Percentiles rank a stretch among this genome's conserved stretches.
phyloP scores from a whole-genome alignment of 2,329 filamentous ascomycete species.

The Didymella pinodella region DNA sequence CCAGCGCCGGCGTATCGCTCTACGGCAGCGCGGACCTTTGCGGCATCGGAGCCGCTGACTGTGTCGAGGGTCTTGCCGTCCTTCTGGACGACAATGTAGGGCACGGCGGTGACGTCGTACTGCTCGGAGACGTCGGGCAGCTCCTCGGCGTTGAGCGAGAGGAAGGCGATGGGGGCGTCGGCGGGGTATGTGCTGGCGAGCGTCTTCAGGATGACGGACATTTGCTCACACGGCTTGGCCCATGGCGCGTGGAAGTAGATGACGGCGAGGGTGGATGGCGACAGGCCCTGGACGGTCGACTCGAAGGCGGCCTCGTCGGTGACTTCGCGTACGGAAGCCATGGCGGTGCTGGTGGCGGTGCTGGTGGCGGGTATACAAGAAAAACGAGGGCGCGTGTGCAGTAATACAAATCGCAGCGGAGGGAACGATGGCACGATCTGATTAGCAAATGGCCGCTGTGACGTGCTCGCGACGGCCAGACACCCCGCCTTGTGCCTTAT shows the following conservation, averaged over 20 bases:
- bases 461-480: not conserved
- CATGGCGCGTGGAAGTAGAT: constrained; percentile 96
- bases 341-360: constrained; percentile 17
- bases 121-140: constrained; percentile 88
- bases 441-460: constrained; percentile 27
- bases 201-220: constrained; percentile 83
- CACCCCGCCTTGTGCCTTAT: constrained; percentile 6
- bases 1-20: constrained; percentile 75
- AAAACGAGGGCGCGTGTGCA: not conserved
- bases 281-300: constrained; percentile 70
- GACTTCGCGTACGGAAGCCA: constrained; percentile 75
- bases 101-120: constrained; percentile 94
- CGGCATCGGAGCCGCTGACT: constrained; percentile 87
- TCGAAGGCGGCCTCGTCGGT: constrained; percentile 77
- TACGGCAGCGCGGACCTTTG: constrained; percentile 83
- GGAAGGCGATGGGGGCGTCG: constrained; percentile 77
- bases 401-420: not conserved
- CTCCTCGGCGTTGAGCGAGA: constrained; percentile 93
- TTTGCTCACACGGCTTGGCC: constrained; percentile 95
- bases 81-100: constrained; percentile 85
- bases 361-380: not conserved
- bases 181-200: constrained; percentile 86
- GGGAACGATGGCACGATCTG: constrained; percentile 23
- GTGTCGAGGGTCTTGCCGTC: constrained; percentile 80
- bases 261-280: constrained; percentile 76